Percentiles rank a stretch among this genome's conserved stretches.
phyloP scores from a whole-genome alignment of 164 flowering plant species.

The Cinnamomum micranthum region DNA sequence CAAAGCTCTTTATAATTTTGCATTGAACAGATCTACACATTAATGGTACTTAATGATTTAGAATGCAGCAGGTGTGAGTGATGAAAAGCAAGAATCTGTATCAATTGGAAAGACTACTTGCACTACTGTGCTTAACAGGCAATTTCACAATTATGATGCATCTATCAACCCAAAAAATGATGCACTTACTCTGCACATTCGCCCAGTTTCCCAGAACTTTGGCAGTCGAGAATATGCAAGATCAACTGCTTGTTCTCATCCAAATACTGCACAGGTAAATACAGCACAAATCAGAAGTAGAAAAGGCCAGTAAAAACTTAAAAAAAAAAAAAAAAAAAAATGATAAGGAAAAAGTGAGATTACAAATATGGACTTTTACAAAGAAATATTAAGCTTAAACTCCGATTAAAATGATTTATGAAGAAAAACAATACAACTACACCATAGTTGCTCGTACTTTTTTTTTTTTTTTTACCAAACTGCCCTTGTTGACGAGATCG shows the following conservation, averaged over 20 bases:
- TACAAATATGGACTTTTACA: too few relatives aligned
- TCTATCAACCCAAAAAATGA: not conserved
- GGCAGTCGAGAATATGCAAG: constrained; percentile 90
- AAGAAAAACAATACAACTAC: too few relatives aligned
- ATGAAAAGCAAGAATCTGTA: not conserved
- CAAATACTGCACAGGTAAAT: constrained; percentile 53
- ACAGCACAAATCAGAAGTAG: not conserved
- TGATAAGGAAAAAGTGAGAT: not conserved
- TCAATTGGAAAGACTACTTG: not conserved
- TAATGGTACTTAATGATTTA: not conserved
- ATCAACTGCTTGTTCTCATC: constrained; percentile 95
- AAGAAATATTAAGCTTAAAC: too few relatives aligned
- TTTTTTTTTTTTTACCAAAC: too few relatives aligned
- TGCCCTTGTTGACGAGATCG: too few relatives aligned
- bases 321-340: too few relatives aligned
- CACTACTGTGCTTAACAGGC: not conserved
- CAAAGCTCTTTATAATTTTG: too few relatives aligned
- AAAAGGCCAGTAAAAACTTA: not conserved
- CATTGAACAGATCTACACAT: not conserved
- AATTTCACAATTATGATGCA: not conserved
- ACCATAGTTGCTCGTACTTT: too few relatives aligned
- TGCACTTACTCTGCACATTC: constrained; percentile 89
- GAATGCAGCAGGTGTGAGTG: too few relatives aligned
- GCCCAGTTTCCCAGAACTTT: constrained; percentile 71
- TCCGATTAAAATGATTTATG: too few relatives aligned